Base-by-base conservation (phyloP, 345 rosid species). In the Linum tenue region DNA sequence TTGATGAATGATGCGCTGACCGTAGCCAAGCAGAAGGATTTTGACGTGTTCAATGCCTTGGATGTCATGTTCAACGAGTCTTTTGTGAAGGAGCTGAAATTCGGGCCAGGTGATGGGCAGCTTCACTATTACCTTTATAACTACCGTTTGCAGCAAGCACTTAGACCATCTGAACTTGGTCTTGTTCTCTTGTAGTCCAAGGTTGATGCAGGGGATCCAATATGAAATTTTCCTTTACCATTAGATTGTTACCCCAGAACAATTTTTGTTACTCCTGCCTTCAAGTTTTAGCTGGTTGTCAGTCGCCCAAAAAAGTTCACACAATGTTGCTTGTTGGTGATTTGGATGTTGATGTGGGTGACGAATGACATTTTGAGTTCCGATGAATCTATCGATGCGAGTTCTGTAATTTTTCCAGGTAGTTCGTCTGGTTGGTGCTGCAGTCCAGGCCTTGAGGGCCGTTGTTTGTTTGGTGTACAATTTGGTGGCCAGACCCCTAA, bases 31-130 rank as follows among this genome's bases (percentile, higher is more conserved):
- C 90, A 85, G 66, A 88, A 83, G 82, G 94, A 86, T 38, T 87
- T 83, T 5, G 98, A 92, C 12, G 97, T 92, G 43, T 90, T 92
- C 75, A 92, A 92, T 44, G 90, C 98, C 0, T 70, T 92, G 78
- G 94, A 92, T 70, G 90, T 92, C 72, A 90, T 92, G 98, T 83
- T 86, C n/a, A 92, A 92, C 5, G 96, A 89, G 69, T 72, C 84
- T 15, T 90, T 92, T 73, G 79, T 92, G 82, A 92, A 84, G 69
- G 96, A 86, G 50, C 74, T 92, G 77, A 92, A 92, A 77, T 92
- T 90, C 51, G 95, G 97, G 12, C 97, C 97, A 10, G 95, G 98
- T 59, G 95, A 86, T 75, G 97, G 98, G 55, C 92, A 92, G 63
- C 97, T 90, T 65, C 98, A 87, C 77, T 90, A 90, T 74, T 90